phyloP scores from a whole-genome alignment of 345 rosid species.

The Salix udensis region DNA sequence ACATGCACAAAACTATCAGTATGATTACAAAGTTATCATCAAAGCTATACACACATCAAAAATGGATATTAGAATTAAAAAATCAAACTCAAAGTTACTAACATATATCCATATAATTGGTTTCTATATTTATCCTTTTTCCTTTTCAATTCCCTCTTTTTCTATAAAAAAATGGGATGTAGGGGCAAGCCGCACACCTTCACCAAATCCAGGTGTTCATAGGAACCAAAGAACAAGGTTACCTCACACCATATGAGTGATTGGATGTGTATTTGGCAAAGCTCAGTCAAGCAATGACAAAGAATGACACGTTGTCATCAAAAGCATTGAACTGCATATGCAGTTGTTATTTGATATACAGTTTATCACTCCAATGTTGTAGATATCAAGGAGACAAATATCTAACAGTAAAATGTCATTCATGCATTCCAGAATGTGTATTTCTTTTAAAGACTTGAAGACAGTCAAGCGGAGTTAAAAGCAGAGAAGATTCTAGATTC shows the following conservation, averaged over 20 bases:
- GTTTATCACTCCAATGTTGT: too few species aligned
- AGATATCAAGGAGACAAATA: too few species aligned
- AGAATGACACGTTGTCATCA: not conserved
- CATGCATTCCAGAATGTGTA: too few species aligned
- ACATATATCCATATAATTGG: not conserved
- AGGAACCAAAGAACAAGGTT: not conserved
- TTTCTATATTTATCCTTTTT: not conserved
- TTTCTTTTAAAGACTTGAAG: too few species aligned
- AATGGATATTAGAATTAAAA: not conserved
- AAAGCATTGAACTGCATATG: not conserved
- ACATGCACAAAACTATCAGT: slow-evolving; percentile 15
- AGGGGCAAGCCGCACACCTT: not conserved
- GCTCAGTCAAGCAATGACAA: not conserved
- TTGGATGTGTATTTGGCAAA: not conserved
- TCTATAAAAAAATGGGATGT: not conserved
- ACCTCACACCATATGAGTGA: too few species aligned
- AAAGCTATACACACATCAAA: not conserved
- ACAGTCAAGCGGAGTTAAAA: too few species aligned
- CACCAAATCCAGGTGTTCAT: not conserved
- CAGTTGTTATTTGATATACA: not conserved
- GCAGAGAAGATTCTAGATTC: too few species aligned
- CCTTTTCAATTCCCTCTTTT: not conserved
- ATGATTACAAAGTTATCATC: not conserved
- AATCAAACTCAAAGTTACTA: not conserved
- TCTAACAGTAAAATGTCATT: too few species aligned